These are phyloP conservation scores for Maudiozyma bulderi DNA, from an alignment of 805 yeast genomes.

Conservation along the genomic window DNA sequence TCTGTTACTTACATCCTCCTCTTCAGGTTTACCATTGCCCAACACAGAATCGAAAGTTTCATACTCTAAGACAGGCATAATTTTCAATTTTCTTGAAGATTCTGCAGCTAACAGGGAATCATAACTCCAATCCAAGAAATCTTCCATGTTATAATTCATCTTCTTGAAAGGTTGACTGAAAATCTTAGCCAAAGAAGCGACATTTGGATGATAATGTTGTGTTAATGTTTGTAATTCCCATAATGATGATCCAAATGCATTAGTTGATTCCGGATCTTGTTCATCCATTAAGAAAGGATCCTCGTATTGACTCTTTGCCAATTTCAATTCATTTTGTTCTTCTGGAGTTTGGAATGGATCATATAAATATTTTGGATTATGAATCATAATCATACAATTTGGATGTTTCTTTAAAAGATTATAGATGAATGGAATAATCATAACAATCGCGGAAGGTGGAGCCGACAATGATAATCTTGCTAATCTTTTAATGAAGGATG, in stretches of 20 bases:
- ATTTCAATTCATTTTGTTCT: slow-evolving; percentile 19
- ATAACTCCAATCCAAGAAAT: slow-evolving; percentile 88
- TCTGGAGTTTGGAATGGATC: slow-evolving; percentile 20
- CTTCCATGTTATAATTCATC: slow-evolving; percentile 81
- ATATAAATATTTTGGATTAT: slow-evolving; percentile 32
- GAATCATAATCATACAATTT: slow-evolving; percentile 83
- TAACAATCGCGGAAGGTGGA: slow-evolving; percentile 82
- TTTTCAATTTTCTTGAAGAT: slow-evolving; percentile 50
- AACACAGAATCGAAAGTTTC: slow-evolving; percentile 31
- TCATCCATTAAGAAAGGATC: slow-evolving; percentile 67
- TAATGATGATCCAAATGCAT: slow-evolving; percentile 74
- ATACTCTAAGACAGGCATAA: slow-evolving; percentile 70
- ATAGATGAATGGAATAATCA: slow-evolving; percentile 83
- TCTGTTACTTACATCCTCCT: background rate
- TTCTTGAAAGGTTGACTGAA: slow-evolving; percentile 86
- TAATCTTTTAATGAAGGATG: slow-evolving; percentile 79
- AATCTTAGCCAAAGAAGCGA: slow-evolving; percentile 82
- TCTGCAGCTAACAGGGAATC: slow-evolving; percentile 55
- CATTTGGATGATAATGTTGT: slow-evolving; percentile 89
- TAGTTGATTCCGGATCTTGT: slow-evolving; percentile 64
- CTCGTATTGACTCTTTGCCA: slow-evolving; percentile 22
- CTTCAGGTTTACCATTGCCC: slow-evolving; percentile 3
- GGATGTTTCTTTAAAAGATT: slow-evolving; percentile 88
- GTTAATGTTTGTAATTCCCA: slow-evolving; percentile 85
- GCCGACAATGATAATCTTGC: slow-evolving; percentile 66